These are phyloP conservation scores for Fusarium sp. DNA, from an alignment of 2,329 filamentous ascomycete species.

Conservation along the genomic window DNA sequence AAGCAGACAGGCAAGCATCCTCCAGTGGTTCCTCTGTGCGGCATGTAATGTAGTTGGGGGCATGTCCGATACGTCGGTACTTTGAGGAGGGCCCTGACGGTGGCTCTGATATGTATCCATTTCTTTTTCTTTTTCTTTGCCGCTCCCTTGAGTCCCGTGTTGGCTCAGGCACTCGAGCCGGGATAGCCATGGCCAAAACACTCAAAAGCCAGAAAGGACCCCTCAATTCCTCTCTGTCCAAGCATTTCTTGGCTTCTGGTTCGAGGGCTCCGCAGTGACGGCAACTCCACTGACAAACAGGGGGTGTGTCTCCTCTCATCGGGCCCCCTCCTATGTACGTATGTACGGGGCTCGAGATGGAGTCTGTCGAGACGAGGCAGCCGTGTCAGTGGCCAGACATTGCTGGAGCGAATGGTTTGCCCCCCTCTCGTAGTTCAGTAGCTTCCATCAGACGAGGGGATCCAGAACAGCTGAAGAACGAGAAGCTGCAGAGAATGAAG, in stretches of 20 bases:
- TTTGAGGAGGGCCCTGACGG: not conserved
- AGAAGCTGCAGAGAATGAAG: conserved; percentile 13
- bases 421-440: conserved; percentile 16
- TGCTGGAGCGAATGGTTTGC: conserved; percentile 1
- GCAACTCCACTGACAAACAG: conserved; percentile 38
- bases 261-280: conserved; percentile 32
- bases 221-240: conserved; percentile 26
- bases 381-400: conserved; percentile 29
- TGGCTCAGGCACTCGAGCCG: conserved; percentile 31
- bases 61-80: conserved; percentile 17
- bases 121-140: conserved; percentile 9
- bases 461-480: conserved; percentile 20
- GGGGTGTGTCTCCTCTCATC: conserved; percentile 23
- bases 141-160: conserved; percentile 18
- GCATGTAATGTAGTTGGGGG: not conserved
- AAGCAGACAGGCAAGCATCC: not conserved
- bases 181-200: conserved; percentile 33
- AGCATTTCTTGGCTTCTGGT: conserved; percentile 25
- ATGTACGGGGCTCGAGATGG: conserved; percentile 19
- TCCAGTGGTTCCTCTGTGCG: conserved; percentile 8
- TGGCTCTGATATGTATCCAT: not conserved
- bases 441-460: conserved; percentile 25
- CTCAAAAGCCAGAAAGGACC: conserved; percentile 24
- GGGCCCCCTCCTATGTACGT: conserved; percentile 9
- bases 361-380: conserved; percentile 25